phyloP scores from a whole-genome alignment of 2,329 filamentous ascomycete genomes.

The Cadophora luteo-olivacea region DNA sequence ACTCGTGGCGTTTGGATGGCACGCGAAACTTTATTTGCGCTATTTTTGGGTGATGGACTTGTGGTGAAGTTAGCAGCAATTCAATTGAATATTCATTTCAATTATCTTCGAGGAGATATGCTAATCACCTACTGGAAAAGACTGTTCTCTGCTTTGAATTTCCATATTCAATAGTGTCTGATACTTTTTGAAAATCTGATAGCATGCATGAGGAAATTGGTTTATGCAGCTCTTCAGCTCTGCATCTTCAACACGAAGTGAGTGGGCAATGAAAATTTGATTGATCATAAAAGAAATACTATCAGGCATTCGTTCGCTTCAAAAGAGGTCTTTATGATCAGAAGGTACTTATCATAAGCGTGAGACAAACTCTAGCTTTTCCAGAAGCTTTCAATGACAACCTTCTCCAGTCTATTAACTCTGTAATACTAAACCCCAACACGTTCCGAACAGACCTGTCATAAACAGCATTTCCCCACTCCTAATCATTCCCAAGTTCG shows the following conservation, averaged over 20 bases:
- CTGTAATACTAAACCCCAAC: background rate
- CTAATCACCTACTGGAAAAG: background rate
- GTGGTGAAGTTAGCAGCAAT: background rate
- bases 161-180: background rate
- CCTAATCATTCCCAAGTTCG: background rate
- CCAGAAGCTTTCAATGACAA: no score
- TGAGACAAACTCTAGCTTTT: no score
- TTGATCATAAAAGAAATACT: background rate
- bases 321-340: background rate
- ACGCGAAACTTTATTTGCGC: slow-evolving; percentile 19
- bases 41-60: slow-evolving; percentile 1
- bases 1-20: slow-evolving; percentile 2
- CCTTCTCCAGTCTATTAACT: background rate
- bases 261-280: background rate
- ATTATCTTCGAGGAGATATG: background rate
- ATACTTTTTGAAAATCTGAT: background rate
- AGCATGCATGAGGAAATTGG: background rate
- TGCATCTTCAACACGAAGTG: background rate
- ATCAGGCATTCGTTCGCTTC: background rate
- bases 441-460: no score
- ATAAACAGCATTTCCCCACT: no score
- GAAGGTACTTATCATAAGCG: no score
- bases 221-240: slow-evolving; percentile 1
- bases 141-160: background rate
- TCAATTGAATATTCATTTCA: background rate